Evolutionary conservation across 192 early-diverging fungal genomes (phyloP).

Genomic region (Mortierella antarctica): DNA sequence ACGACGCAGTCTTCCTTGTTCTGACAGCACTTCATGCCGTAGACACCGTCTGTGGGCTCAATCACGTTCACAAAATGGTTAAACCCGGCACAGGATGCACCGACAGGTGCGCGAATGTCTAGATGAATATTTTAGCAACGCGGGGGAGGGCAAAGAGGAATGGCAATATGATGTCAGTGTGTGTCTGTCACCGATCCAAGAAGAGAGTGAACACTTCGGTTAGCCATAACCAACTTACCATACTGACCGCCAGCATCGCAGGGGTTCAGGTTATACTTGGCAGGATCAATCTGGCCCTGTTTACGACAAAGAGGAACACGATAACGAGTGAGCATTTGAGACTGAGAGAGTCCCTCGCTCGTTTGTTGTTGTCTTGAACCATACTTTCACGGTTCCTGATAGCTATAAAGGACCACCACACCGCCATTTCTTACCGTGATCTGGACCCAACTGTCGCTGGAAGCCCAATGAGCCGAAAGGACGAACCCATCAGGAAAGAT

Average conservation of each 20-base stretch:
- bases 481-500: conserved; percentile 58
- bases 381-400: not conserved
- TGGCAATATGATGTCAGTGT: no score
- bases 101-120: conserved; percentile 38
- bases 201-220: no score
- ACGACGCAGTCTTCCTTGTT: conserved; percentile 33
- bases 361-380: no score
- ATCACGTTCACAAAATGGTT: conserved; percentile 57
- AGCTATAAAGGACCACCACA: not conserved
- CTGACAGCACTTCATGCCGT: conserved; percentile 62
- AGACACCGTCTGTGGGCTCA: conserved; percentile 50
- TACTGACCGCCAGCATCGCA: conserved; percentile 34
- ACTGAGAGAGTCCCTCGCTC: no score
- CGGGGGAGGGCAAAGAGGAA: no score
- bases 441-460: conserved; percentile 58
- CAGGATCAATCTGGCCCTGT: conserved; percentile 46
- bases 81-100: conserved; percentile 55
- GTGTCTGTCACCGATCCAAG: no score
- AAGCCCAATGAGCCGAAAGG: conserved; percentile 54
- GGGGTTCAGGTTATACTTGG: conserved; percentile 35
- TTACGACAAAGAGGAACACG: not conserved
- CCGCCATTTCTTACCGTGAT: conserved; percentile 51
- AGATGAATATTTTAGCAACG: no score
- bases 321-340: not conserved
- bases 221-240: not conserved